phyloP scores from a whole-genome alignment of 2,329 filamentous ascomycete species.

The Clarireedia sp. region DNA sequence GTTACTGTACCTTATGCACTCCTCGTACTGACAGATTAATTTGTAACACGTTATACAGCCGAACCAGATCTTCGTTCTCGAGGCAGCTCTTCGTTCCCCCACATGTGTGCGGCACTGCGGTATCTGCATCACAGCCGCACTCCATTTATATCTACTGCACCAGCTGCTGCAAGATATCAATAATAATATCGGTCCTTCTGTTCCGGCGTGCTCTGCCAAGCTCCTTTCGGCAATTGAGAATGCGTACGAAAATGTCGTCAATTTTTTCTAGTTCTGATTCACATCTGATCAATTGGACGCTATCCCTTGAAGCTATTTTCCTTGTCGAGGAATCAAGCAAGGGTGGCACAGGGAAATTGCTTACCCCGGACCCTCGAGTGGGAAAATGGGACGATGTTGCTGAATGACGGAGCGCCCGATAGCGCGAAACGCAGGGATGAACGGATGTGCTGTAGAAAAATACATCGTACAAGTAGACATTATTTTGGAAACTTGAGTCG shows the following conservation, averaged over 20 bases:
- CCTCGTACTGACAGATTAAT: conserved; percentile 10
- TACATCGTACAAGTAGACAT: not conserved
- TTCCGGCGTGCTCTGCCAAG: conserved; percentile 4
- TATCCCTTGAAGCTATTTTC: conserved; percentile 4
- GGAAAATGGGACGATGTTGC: not conserved
- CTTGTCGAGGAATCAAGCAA: not conserved
- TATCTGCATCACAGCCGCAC: conserved; percentile 3
- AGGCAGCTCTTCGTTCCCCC: conserved; percentile 39
- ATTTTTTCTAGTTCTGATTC: conserved; percentile 3
- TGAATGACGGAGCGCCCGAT: conserved; percentile 9
- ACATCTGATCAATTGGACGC: conserved; percentile 5
- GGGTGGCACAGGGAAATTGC: not conserved
- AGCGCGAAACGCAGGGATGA: not conserved
- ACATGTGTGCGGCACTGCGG: not conserved
- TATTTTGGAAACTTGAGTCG: not conserved
- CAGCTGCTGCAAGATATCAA: not conserved
- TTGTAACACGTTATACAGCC: conserved; percentile 50
- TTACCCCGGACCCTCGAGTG: not conserved
- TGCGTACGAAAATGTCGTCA: not conserved
- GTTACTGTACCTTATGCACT: not conserved
- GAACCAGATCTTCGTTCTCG: conserved; percentile 48
- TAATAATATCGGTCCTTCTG: conserved; percentile 10
- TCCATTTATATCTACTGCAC: not conserved
- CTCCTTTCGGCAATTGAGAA: conserved; percentile 6
- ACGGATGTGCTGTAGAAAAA: not conserved